phyloP scores from a whole-genome alignment of 2,329 filamentous ascomycete species.

The Metarhizium brunneum region DNA sequence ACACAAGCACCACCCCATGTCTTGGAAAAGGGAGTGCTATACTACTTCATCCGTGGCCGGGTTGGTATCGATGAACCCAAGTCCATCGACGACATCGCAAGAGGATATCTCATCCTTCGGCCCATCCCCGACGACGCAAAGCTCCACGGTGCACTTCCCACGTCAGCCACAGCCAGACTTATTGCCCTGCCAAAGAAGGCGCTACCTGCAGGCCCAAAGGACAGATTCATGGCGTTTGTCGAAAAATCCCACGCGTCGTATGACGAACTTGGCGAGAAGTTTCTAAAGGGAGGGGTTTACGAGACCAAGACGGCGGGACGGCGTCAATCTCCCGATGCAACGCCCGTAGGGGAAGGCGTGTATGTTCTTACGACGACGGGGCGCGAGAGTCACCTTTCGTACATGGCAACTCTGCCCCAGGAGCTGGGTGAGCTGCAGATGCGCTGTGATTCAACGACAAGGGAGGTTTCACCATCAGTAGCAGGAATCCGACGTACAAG shows the following conservation, averaged over 20 bases:
- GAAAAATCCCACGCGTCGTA: constrained; percentile 62
- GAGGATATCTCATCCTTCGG: constrained; percentile 70
- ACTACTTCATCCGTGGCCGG: constrained; percentile 79
- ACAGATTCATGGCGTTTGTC: constrained; percentile 74
- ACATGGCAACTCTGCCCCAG: constrained; percentile 66
- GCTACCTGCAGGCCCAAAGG: constrained; percentile 57
- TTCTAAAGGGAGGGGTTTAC: constrained; percentile 59
- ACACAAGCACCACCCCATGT: constrained; percentile 28
- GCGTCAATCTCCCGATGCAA: constrained; percentile 58
- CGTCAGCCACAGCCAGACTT: constrained; percentile 56
- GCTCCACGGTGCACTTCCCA: constrained; percentile 40
- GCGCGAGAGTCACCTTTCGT: constrained; percentile 66
- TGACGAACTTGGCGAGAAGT: constrained; percentile 60
- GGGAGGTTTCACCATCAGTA: constrained; percentile 59
- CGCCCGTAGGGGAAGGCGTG: constrained; percentile 73
- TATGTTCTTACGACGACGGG: constrained; percentile 71
- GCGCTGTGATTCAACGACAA: constrained; percentile 56
- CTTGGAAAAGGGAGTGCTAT: constrained; percentile 80
- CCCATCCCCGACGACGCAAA: constrained; percentile 59
- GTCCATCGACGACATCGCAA: constrained; percentile 61
- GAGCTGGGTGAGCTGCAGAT: constrained; percentile 62
- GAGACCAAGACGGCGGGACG: constrained; percentile 66
- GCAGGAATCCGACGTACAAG: constrained; percentile 67
- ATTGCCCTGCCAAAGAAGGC: constrained; percentile 78
- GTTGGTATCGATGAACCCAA: constrained; percentile 65